Base-by-base conservation (phyloP, 192 early-diverging fungal genomes). In the Umbelopsis ramanniana region DNA sequence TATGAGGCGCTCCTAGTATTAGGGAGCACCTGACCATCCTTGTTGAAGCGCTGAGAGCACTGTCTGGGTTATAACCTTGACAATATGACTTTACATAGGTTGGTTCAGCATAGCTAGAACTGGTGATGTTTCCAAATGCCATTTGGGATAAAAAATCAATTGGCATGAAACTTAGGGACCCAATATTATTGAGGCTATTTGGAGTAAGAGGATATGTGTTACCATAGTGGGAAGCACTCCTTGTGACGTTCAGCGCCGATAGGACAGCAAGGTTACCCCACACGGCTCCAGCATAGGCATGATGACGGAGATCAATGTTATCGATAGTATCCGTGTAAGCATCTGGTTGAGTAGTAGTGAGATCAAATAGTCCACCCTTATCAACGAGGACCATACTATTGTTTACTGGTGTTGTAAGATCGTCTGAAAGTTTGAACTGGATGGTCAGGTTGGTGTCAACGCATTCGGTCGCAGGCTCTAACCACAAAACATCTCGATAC, bases 361-460 rank as follows among this genome's bases (percentile, higher is more conserved):
- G 26, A 37, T 19, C 6, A 0, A 26, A 9, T 8, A 63, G 26
- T 29, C 57, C 57, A 19, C 57, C 57, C 14, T 63, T 63, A 37
- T 63, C 57, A 37, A 63, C 57, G 6, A 63, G 8, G 29, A 63
- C 29, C 0, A 26, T 63, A 7, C 24, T 29, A 29, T 38, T 38
- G 12, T 11, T n/a, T 10, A 14, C 17, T 37, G 33, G 26, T 19
- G 26, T 37, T 37, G 8, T 37, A 8, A 63, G 29, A 37, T 63
- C 14, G 29, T 43, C 12, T 15, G 57, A 63, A 37, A 63, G 23
- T 37, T 63, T 29, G 33, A 17, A 63, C 35, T 33, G 33, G 12
- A 63, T 11, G 12, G 57, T 63, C 57, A 63, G 17, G 17, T 63
- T 63, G 6, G 57, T 63, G 29, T 63, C 57, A 3, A 63, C 33